Base-by-base conservation (phyloP, 805 yeast genomes). In the Vanderwaltozyma polyspora region DNA sequence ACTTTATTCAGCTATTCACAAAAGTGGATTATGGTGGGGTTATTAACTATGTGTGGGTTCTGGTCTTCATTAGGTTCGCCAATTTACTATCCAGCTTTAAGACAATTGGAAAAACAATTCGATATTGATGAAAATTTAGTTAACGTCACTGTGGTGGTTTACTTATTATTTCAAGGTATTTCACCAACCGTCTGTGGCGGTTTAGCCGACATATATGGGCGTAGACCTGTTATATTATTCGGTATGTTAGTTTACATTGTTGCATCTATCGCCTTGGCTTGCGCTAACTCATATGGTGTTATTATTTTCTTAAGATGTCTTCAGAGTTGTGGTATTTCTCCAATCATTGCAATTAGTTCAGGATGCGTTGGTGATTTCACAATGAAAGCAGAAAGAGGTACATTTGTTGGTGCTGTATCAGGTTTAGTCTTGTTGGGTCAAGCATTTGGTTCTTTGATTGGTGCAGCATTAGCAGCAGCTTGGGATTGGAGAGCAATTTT, bases 11-110 rank as follows among this genome's bases (percentile, higher is more conserved):
- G 39, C 7, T 41, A 42, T 28, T 21, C 34, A 6, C 54, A 52
- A 32, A 52, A 56, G 33, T 57, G 59, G 56, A 35, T 34, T 6
- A 54, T 55, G 55, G 57, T 57, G 2, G 45, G 45, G 1, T 33
- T 57, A 16, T 36, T 56, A 21, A 52, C 57, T 3, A 48, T 51
- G 40, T 53, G 57, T 23, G 59, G 83, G 0, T 60, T 74, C 35
- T 78, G 82, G 70, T 81, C 93, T 3, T 67, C 91, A 0, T 58
- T 80, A 4, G 74, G 86, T 2, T 71, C 82, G 41, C 85, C 93
- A 3, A 80, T 84, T 14, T 85, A 80, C 52, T 78, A 83, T 57
- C 94, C 94, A 1, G 85, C 87, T 0, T 59, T 85, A 18, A 72
- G 76, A 3, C 65, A 68, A 18, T 56, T 85, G 16, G 72, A 74